Conservation (phyloP, 441 rosid genomes). For the Euphorbia celastroides region DNA sequence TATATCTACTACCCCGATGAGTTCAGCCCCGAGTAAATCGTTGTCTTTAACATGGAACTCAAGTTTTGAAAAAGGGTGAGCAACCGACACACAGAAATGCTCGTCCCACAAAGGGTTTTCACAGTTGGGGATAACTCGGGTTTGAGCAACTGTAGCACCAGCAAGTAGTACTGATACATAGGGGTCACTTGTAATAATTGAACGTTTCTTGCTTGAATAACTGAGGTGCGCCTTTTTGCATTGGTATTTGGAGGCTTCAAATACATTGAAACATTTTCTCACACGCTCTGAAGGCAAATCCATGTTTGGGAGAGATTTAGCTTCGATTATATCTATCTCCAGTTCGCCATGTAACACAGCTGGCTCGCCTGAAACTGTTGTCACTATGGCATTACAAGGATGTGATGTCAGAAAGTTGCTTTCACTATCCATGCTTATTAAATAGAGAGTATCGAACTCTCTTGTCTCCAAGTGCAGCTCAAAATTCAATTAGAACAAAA, state of each 20-base stretch:
- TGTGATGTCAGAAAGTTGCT: neutral
- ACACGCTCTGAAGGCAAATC: constrained; percentile 57
- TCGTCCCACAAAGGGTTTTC: constrained; percentile 79
- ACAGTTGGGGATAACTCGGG: constrained; percentile 58
- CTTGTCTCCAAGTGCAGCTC: constrained; percentile 7
- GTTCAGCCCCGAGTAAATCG: constrained; percentile 67
- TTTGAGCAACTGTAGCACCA: constrained; percentile 79
- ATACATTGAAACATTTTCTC: constrained; percentile 43
- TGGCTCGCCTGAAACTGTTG: constrained; percentile 19
- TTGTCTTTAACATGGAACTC: constrained; percentile 83
- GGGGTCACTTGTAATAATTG: constrained; percentile 67
- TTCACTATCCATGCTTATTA: constrained; percentile 23
- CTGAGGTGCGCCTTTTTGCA: constrained; percentile 14
- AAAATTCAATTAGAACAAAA: neutral
- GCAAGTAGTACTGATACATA: constrained; percentile 63
- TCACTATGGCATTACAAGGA: constrained; percentile 5
- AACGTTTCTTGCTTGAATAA: constrained; percentile 31
- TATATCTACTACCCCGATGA: constrained; percentile 55
- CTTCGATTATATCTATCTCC: constrained; percentile 53
- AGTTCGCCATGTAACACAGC: constrained; percentile 56
- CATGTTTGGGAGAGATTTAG: constrained; percentile 74
- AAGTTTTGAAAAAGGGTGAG: constrained; percentile 54
- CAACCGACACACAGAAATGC: constrained; percentile 62
- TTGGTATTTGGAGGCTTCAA: constrained; percentile 30
- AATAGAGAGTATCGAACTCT: constrained; percentile 9